Conservation (phyloP, 495 filamentous ascomycete species). For the Pseudotulostoma volvatum region DNA sequence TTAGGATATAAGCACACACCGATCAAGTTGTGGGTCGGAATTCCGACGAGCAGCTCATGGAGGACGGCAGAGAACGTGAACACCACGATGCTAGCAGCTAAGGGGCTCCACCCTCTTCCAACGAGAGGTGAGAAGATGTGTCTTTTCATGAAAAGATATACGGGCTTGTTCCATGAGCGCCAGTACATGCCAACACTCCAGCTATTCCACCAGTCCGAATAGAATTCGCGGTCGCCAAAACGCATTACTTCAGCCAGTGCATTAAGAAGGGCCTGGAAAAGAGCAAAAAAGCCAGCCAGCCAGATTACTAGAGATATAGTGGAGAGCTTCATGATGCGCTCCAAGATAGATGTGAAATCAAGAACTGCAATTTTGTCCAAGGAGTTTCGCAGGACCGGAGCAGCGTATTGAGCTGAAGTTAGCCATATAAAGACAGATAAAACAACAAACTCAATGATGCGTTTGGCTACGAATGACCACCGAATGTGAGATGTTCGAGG, state of each 20-base stretch:
- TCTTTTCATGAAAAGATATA: slow-evolving; percentile 87
- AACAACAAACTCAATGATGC: slow-evolving; percentile 55
- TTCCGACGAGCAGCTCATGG: slow-evolving; percentile 83
- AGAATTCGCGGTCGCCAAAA: slow-evolving; percentile 89
- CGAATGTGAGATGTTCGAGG: slow-evolving; percentile 62
- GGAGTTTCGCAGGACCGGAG: slow-evolving; percentile 75
- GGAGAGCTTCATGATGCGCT: slow-evolving; percentile 83
- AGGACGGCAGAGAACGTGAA: slow-evolving; percentile 76
- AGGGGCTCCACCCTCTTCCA: slow-evolving; percentile 57
- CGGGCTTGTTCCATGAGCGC: slow-evolving; percentile 94
- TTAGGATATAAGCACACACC: slow-evolving; percentile 34
- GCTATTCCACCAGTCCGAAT: slow-evolving; percentile 96
- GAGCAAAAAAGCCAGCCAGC: slow-evolving; percentile 90
- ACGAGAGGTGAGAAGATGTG: slow-evolving; percentile 81
- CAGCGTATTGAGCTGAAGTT: slow-evolving; percentile 78
- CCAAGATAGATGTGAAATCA: slow-evolving; percentile 64
- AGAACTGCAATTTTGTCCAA: slow-evolving; percentile 71
- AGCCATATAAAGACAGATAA: slow-evolving; percentile 86
- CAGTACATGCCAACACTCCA: slow-evolving; percentile 75
- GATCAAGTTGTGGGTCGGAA: slow-evolving; percentile 90
- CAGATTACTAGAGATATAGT: slow-evolving; percentile 90
- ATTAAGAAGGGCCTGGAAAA: slow-evolving; percentile 84
- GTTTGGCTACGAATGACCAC: slow-evolving; percentile 73
- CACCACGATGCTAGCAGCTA: slow-evolving; percentile 53
- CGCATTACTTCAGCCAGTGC: slow-evolving; percentile 76